Conservation (phyloP, 1,284 basidiomycete genomes). For the Peniophora sp. region DNA sequence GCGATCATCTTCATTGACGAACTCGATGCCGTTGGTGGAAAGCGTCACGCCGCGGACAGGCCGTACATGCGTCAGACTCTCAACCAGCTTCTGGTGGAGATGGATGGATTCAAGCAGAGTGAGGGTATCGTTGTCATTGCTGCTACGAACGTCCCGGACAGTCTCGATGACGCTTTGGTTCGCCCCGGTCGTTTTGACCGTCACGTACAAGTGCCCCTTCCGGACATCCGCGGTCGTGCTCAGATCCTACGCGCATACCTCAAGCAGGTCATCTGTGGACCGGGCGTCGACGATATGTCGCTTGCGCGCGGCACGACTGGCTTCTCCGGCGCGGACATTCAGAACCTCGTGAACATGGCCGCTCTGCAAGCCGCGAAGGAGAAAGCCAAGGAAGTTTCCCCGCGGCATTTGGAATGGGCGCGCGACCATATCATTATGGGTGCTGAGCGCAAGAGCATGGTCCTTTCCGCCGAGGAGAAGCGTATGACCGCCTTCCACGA, state of each 20-base stretch:
- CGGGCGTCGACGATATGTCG: slow-evolving; percentile 75
- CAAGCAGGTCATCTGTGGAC: slow-evolving; percentile 63
- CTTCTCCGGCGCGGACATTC: slow-evolving; percentile 87
- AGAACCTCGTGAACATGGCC: slow-evolving; percentile 88
- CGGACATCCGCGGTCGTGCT: slow-evolving; percentile 81
- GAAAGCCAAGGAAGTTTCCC: slow-evolving; percentile 59
- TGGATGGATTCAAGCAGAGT: slow-evolving; percentile 88
- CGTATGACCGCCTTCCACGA: slow-evolving; percentile 92
- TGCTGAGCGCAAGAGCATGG: slow-evolving; percentile 83
- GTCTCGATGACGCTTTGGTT: slow-evolving; percentile 82
- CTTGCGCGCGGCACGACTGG: slow-evolving; percentile 88
- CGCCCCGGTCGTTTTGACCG: slow-evolving; percentile 93
- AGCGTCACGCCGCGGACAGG: slow-evolving; percentile 82
- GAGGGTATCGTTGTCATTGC: slow-evolving; percentile 93
- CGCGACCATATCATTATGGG: slow-evolving; percentile 94
- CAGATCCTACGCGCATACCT: slow-evolving; percentile 90
- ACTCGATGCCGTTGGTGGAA: slow-evolving; percentile 89
- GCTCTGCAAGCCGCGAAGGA: slow-evolving; percentile 91
- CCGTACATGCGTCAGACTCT: slow-evolving; percentile 89
- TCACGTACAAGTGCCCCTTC: slow-evolving; percentile 82
- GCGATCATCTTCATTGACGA: slow-evolving; percentile 96
- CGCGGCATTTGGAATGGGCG: slow-evolving; percentile 89
- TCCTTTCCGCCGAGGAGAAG: slow-evolving; percentile 80
- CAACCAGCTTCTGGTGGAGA: slow-evolving; percentile 90
- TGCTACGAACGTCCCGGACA: slow-evolving; percentile 93